Conservation (phyloP, 805 yeast genomes). For the Lipomyces anomalus region DNA sequence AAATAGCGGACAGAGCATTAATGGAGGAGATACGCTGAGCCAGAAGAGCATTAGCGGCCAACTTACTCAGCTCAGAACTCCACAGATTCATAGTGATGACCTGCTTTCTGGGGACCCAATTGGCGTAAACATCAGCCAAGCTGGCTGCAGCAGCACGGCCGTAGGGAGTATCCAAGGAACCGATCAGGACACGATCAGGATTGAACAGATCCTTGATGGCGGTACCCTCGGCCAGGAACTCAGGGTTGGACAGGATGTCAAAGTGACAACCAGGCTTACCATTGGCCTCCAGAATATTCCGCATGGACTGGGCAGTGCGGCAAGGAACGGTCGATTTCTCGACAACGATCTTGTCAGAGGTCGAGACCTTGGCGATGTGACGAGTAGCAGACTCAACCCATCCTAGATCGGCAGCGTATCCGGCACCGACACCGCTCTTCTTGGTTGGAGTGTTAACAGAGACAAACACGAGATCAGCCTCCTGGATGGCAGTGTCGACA, state of each 20-base stretch:
- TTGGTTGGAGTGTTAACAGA: conserved; percentile 33
- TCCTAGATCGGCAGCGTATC: conserved; percentile 31
- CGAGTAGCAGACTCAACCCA: conserved; percentile 31
- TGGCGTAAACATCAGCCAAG: conserved; percentile 30
- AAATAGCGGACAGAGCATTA: conserved; percentile 31
- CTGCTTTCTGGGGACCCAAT: conserved; percentile 29
- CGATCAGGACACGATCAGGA: conserved; percentile 32
- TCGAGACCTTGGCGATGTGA: conserved; percentile 30
- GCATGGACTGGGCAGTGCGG: conserved; percentile 30
- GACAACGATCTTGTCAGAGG: conserved; percentile 30
- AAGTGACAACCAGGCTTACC: conserved; percentile 30
- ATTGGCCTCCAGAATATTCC: conserved; percentile 30
- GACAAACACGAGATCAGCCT: conserved; percentile 31
- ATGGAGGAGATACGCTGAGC: conserved; percentile 33
- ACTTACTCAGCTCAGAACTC: conserved; percentile 32
- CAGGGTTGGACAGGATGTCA: conserved; percentile 32
- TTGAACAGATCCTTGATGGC: conserved; percentile 28
- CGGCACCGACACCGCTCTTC: conserved; percentile 30
- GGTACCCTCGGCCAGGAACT: conserved; percentile 32
- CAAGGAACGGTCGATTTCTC: conserved; percentile 33
- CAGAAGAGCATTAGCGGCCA: conserved; percentile 31
- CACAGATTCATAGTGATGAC: conserved; percentile 31
- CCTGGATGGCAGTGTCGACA: conserved; percentile 28
- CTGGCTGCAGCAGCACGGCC: conserved; percentile 31
- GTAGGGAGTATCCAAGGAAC: conserved; percentile 27